Conservation (phyloP, 31 red algal species). For the Endocladia muricata region DNA sequence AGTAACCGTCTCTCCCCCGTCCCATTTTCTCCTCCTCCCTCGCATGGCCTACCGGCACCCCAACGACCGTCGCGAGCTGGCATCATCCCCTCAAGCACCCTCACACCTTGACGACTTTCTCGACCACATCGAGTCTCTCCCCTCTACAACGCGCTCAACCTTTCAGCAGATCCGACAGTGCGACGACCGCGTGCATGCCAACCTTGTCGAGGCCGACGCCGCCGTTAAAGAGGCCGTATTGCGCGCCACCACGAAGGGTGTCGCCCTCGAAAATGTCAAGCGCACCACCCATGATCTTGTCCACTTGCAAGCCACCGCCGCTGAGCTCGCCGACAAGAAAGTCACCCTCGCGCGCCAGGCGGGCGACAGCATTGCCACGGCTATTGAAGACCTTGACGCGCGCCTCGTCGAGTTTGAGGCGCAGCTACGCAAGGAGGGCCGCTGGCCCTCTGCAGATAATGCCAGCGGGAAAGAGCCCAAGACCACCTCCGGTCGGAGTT, state of each 20-base stretch:
- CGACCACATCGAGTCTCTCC: constrained; percentile 44
- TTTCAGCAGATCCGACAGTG: constrained; percentile 43
- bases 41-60: constrained; percentile 57
- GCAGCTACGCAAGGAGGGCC: constrained; percentile 72
- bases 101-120: constrained; percentile 72
- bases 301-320: constrained; percentile 12
- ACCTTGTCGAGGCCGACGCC: constrained; percentile 18
- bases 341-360: constrained; percentile 46
- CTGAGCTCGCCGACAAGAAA: constrained; percentile 52
- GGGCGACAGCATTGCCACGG: constrained; percentile 30
- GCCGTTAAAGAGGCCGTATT: constrained; percentile 44
- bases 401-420: constrained; percentile 76
- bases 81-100: constrained; percentile 4
- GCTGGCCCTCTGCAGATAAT: constrained; percentile 59
- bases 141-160: constrained; percentile 8
- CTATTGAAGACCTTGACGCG: constrained; percentile 42
- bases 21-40: too few species aligned
- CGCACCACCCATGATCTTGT: constrained; percentile 50
- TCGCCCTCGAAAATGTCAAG: constrained; percentile 26
- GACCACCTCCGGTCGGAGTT: background rate
- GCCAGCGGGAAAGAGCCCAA: background rate
- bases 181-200: constrained; percentile 36
- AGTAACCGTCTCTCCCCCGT: too few species aligned
- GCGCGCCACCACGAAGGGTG: constrained; percentile 26
- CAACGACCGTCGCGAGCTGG: constrained; percentile 19